Conservation (phyloP, 176 grass and related monocot species). For the Musa beccarii region DNA sequence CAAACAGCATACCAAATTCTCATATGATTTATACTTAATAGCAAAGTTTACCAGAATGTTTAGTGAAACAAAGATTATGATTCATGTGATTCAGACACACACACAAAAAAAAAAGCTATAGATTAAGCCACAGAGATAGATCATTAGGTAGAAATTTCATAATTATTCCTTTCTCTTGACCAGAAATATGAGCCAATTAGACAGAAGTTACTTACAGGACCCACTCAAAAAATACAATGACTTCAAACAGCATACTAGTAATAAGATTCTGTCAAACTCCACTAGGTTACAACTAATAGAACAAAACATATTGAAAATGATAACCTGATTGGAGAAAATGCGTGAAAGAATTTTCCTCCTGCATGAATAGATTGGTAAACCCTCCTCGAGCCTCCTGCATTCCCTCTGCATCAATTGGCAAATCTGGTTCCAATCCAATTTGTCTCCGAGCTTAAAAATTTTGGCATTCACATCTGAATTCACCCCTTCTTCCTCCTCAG, state of each 20-base stretch:
- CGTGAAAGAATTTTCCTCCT: constrained; percentile 47
- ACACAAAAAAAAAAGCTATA: background rate
- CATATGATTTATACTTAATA: background rate
- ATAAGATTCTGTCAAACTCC: background rate
- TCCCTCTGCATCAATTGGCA: constrained; percentile 53
- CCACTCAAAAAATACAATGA: background rate
- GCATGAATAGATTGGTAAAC: constrained; percentile 58
- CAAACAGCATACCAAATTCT: background rate
- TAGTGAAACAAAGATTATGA: background rate
- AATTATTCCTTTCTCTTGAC: background rate
- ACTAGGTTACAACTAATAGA: background rate
- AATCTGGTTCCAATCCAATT: constrained; percentile 46
- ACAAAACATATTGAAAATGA: background rate
- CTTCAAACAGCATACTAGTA: background rate
- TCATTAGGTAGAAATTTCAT: background rate
- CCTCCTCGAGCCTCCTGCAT: constrained; percentile 72
- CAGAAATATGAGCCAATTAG: background rate
- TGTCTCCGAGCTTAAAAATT: constrained; percentile 32
- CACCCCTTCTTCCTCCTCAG: background rate
- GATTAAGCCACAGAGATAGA: background rate
- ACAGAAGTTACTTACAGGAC: background rate
- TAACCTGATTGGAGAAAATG: constrained; percentile 61
- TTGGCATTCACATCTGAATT: constrained; percentile 22
- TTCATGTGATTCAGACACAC: background rate
- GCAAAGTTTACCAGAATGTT: background rate